These are phyloP conservation scores for Funneliformis caledonium DNA, from an alignment of 371 early-diverging fungal species.

Conservation along the genomic window DNA sequence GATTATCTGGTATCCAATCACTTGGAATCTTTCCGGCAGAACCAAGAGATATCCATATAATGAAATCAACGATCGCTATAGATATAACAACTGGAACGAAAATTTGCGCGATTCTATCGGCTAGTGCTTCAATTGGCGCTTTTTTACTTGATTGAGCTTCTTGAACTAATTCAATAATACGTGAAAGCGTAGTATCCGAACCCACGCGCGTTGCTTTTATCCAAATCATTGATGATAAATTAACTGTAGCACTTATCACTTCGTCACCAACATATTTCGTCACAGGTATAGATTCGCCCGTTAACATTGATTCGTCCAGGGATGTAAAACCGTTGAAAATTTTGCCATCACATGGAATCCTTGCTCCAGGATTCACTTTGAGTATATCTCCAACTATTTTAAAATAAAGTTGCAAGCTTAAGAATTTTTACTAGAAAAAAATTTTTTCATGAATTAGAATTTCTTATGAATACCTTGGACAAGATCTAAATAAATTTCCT, in stretches of 20 bases:
- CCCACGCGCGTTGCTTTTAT: slow-evolving; percentile 62
- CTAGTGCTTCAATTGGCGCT: slow-evolving; percentile 68
- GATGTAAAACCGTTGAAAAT: slow-evolving; percentile 54
- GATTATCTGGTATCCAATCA: slow-evolving; percentile 57
- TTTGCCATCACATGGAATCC: slow-evolving; percentile 41
- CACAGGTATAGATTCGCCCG: slow-evolving; percentile 71
- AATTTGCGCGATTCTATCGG: slow-evolving; percentile 66
- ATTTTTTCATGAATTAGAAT: too few relatives aligned
- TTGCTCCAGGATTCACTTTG: slow-evolving; percentile 69
- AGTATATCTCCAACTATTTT: slow-evolving; percentile 70
- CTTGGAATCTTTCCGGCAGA: slow-evolving; percentile 50
- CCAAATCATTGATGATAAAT: slow-evolving; percentile 58
- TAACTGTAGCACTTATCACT: slow-evolving; percentile 80
- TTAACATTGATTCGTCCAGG: slow-evolving; percentile 60
- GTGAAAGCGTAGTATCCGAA: slow-evolving; percentile 65
- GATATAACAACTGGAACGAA: slow-evolving; percentile 63
- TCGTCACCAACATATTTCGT: slow-evolving; percentile 73
- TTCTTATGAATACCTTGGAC: slow-evolving; percentile 39
- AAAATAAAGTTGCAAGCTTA: too few relatives aligned
- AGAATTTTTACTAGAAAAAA: too few relatives aligned
- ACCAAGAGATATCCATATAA: slow-evolving; percentile 59
- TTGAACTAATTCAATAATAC: slow-evolving; percentile 70
- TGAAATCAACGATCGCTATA: slow-evolving; percentile 60
- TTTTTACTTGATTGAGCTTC: slow-evolving; percentile 71
- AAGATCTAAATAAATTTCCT: slow-evolving; percentile 62